Base-by-base conservation (phyloP, 2,329 filamentous ascomycete genomes). In the Aspergillus unguis region DNA sequence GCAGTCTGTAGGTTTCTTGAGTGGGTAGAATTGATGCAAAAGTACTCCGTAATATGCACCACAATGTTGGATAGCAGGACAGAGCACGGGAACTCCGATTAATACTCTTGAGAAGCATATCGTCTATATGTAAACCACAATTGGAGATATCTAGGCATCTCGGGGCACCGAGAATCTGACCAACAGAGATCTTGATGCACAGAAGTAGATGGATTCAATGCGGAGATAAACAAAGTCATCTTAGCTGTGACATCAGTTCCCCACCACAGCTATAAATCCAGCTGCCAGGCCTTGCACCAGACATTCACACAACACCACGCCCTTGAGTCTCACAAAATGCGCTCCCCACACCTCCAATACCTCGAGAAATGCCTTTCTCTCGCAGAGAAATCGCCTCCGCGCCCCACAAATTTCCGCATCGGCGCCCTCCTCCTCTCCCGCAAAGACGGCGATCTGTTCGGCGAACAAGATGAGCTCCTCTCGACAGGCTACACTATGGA, bases 401-500 rank as follows among this genome's bases (percentile, higher is more conserved):
- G 87, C 64, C 87, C 92, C 2, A 91, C 90, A 47, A 97, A 97
- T 71, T 99, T 91, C 76, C 85, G 92, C 54, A 92, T 99, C 25
- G 94, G 94, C 38, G 94, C 94, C n/a, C 71, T 96, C n/a, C 79
- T 97, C 36, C 80, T 94, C 53, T 68, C 65, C 49, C 65, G 67
- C 44, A 61, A 63, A 55, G 60, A 67, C 35, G 50, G 58, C 45
- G 62, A 69, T 43, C 44, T 58, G 42, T 56, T 52, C 41, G 60
- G 55, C 7, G 42, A 55, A 25, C 61, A 70, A 27, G 71, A 84
- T 61, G 68, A 73, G 27, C 77, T 95, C 53, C 78, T 95, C 28
- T 83, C 88, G 1, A 88, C 89, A 1, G 92, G 94, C 50, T 97
- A 92, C 75, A 96, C 94, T 0, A 80, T 96, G 53, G 92, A 99